Evolutionary conservation across 202 grass and related monocot species (phyloP).

Genomic region (Cymbopogon flexuosus): DNA sequence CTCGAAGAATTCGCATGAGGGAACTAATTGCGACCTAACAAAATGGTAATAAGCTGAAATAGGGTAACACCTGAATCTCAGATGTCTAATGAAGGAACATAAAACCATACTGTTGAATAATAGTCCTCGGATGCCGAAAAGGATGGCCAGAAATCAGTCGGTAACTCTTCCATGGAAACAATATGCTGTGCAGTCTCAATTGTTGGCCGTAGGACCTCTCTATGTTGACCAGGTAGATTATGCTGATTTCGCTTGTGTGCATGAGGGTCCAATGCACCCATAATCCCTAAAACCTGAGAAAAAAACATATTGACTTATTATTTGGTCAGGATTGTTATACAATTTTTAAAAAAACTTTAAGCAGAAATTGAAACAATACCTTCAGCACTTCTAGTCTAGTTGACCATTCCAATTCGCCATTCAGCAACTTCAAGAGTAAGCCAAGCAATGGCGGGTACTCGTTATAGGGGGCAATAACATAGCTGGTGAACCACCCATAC

Average conservation of each 20-base stretch:
- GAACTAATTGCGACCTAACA: slow-evolving; percentile 89
- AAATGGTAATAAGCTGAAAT: slow-evolving; percentile 31
- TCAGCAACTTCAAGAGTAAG: slow-evolving; percentile 91
- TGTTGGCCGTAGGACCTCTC: slow-evolving; percentile 55
- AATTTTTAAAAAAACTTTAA: slow-evolving; percentile 18
- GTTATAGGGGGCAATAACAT: slow-evolving; percentile 91
- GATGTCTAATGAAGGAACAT: slow-evolving; percentile 26
- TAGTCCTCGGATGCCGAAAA: slow-evolving; percentile 95
- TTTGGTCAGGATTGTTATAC: background rate
- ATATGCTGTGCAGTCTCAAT: slow-evolving; percentile 86
- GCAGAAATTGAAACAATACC: slow-evolving; percentile 41
- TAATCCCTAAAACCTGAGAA: slow-evolving; percentile 91
- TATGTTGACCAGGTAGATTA: slow-evolving; percentile 73
- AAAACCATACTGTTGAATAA: slow-evolving; percentile 82
- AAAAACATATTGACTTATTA: slow-evolving; percentile 5
- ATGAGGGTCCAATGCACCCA: slow-evolving; percentile 96
- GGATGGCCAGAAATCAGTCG: slow-evolving; percentile 91
- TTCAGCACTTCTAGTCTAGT: slow-evolving; percentile 94
- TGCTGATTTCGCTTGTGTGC: slow-evolving; percentile 93
- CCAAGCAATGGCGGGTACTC: slow-evolving; percentile 90
- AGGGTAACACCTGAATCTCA: slow-evolving; percentile 9
- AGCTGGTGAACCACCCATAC: slow-evolving; percentile 43
- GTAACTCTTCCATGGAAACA: slow-evolving; percentile 92
- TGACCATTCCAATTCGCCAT: slow-evolving; percentile 97
- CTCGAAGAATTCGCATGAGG: slow-evolving; percentile 89